Conservation (phyloP, 352 stramenopile species). For the Poterioochromonas sp. region DNA sequence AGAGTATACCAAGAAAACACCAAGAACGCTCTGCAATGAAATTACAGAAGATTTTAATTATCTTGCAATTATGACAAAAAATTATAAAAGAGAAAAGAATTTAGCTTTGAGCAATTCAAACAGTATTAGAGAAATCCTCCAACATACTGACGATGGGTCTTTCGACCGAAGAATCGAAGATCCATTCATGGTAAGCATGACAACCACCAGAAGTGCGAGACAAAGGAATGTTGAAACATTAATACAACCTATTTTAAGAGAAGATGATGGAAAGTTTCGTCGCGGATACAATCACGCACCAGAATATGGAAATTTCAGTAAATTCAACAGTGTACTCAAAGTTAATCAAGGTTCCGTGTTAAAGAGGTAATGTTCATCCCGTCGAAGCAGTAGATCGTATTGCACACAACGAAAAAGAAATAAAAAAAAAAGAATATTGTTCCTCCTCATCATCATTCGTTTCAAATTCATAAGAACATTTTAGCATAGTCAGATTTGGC, state of each 20-base stretch:
- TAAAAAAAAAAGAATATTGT: no score
- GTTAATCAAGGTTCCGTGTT: neutral
- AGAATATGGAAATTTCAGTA: slow-evolving; percentile 25
- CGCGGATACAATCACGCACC: neutral
- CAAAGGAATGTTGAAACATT: neutral
- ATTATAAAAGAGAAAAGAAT: neutral
- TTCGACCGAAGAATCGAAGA: neutral
- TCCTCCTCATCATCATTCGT: no score
- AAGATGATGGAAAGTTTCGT: neutral
- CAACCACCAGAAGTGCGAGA: neutral
- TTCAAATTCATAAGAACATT: no score
- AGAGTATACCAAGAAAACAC: neutral
- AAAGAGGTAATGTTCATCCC: slow-evolving; percentile 14
- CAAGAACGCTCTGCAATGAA: neutral
- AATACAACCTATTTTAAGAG: neutral
- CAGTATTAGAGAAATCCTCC: neutral
- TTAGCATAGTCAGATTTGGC: neutral
- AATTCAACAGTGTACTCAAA: neutral
- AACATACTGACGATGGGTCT: neutral
- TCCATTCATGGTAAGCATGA: neutral
- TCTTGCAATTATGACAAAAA: neutral
- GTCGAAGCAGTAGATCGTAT: no score
- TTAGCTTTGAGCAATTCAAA: neutral
- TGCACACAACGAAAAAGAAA: no score
- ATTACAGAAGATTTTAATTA: neutral